Evolutionary conservation across 768 basidiomycete species (phyloP), one percentile per base, ranked within the genome.

Genomic region (Suillus plorans): DNA sequence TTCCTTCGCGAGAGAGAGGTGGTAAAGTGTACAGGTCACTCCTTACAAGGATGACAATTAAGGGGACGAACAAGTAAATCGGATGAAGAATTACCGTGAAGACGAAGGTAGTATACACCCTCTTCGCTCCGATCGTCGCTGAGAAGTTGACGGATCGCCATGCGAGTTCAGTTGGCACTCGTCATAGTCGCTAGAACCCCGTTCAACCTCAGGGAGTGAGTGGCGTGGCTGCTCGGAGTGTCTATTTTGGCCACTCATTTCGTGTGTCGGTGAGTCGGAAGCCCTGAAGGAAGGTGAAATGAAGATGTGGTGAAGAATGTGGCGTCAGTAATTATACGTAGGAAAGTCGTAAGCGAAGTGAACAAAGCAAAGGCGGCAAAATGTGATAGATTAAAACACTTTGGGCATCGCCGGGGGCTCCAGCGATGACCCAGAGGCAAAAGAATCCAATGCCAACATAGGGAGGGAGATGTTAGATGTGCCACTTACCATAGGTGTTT

Each of bases 401-500:
- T 60, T 34, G 61, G 52, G 56, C 31, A 55, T 53, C 37, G 55
- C 53, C 37, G 37, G n/a, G 28, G 9, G 31, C 52, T 61, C 61
- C 31, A 60, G n/a, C 44, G 61, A 60, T 28, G 61, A 60, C 31
- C 37, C 44, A 22, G 22, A n/a, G 47, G 22, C 36, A 58, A n/a
- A 20, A 62, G 22, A 61, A 20, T 42, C 41, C 28, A 44, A 59
- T 59, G 58, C 12, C 39, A 59, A 41, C 41, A 28, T 68, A 60
- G 63, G 45, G 58, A 59, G 37, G 53, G 28, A 39, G 63, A 1
- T 52, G 22, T 57, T 20, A 39, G 60, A 3, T 52, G 22, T 50
- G 66, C 55, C 49, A 77, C 74, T 76, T 71, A 69, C 75, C 75
- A 76, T 65, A 76, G 37, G 53, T 76, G 75, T 57, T 76, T 76